Evolutionary conservation across 805 yeast genomes (phyloP), one percentile per base, ranked within the genome.

Genomic region (Candida ovalis): DNA sequence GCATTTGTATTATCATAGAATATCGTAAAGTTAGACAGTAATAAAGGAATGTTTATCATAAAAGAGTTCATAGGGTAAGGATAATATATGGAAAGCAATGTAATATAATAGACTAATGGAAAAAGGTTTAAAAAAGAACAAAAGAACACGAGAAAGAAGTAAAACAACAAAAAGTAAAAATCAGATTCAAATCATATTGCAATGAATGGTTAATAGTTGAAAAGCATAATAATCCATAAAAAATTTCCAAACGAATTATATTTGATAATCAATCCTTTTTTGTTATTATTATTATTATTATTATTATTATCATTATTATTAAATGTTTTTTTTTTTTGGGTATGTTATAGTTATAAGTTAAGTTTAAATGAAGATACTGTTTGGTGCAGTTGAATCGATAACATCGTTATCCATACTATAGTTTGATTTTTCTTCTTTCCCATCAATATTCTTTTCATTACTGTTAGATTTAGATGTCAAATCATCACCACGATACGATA

Each of bases 401-500:
- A 54, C 65, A 43, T 66, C 70, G 45, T 71, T 70, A 51, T 71
- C 73, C 7, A 68, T 67, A 46, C 67, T 70, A 24, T 17, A n/a
- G 35, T 30, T 12, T 7, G 35, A 4, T 24, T 39, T 22, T 4
- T 37, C 30, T 5, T 23, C 28, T 9, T 23, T 22, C n/a, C n/a
- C 21, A 9, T 7, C 13, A 35, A 24, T 30, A 13, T 23, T 12
- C 30, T 39, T 19, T 2, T 3, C 38, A n/a, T 10, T 23, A 6
- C 17, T 35, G 12, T 18, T 18, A 35, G 22, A 3, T 5, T 6
- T 17, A 35, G 38, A 5, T 8, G 5, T 19, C 10, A 41, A 38
- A 10, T 44, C 44, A n/a, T 52, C 43, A 35, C 68, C 77, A 47
- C 88, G 67, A 45, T 62, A 59, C n/a, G 57, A 52, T 22, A 81